A percentile compares a stretch with the other conserved stretches of the same genome.
These are phyloP conservation scores for Tardiomyces depauwii DNA, from an alignment of 1,139 yeast genomes.

Conservation along the genomic window DNA sequence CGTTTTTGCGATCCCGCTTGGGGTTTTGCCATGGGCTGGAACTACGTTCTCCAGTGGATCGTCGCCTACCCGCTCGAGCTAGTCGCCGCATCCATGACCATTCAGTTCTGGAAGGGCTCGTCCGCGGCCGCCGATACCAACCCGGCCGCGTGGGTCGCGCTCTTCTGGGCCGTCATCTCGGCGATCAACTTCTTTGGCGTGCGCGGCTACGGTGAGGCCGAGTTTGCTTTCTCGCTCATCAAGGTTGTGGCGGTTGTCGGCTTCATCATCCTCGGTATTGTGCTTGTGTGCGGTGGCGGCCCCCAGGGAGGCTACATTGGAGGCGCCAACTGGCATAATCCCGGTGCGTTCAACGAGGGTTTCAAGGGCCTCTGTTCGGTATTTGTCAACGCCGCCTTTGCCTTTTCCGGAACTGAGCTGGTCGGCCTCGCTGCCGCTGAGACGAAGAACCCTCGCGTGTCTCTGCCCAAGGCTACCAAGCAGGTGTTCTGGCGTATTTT, in stretches of 20 bases:
- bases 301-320: conserved; percentile 52
- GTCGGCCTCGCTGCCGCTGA: conserved; percentile 84
- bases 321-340: conserved; percentile 45
- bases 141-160: conserved; percentile 52
- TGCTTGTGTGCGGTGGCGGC: conserved; percentile 53
- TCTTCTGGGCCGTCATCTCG: conserved; percentile 47
- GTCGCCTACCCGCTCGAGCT: conserved; percentile 62
- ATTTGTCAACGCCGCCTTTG: conserved; percentile 77
- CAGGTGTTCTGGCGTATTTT: conserved; percentile 66
- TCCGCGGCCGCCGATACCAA: conserved; percentile 28
- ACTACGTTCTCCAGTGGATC: conserved; percentile 67
- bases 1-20: conserved; percentile 53
- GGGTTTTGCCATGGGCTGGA: conserved; percentile 77
- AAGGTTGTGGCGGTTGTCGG: conserved; percentile 52
- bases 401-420: conserved; percentile 76
- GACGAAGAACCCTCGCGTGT: conserved; percentile 58
- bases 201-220: conserved; percentile 62
- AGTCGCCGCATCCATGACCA: conserved; percentile 64
- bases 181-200: conserved; percentile 56
- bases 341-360: conserved; percentile 53
- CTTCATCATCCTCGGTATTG: conserved; percentile 47
- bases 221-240: conserved; percentile 44
- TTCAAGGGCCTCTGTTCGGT: conserved; percentile 79
- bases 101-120: conserved; percentile 48
- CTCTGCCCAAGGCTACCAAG: conserved; percentile 58